Conservation (phyloP, 768 basidiomycete genomes). For the Panellus pusillus region DNA sequence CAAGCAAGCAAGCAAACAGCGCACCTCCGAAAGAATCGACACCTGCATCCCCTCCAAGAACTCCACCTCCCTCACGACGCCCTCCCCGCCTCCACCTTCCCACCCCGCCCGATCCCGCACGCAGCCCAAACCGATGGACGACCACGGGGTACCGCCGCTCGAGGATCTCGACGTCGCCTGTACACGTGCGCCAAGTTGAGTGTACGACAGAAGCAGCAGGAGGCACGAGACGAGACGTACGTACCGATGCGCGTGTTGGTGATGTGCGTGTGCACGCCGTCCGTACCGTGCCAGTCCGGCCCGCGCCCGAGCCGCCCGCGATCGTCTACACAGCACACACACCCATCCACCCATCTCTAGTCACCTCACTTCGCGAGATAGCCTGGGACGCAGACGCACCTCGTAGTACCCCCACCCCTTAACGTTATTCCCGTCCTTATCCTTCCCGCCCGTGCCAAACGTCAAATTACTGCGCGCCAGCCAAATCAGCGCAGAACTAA, state of each 20-base stretch:
- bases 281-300: conserved; percentile 95
- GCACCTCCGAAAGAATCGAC: conserved; percentile 83
- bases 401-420: conserved; percentile 93
- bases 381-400: too few species aligned
- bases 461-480: conserved; percentile 67
- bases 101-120: conserved; percentile 65
- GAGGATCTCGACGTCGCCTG: conserved; percentile 84
- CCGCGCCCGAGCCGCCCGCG: conserved; percentile 91
- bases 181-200: too few species aligned
- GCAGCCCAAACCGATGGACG: conserved; percentile 78
- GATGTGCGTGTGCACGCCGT: conserved; percentile 91
- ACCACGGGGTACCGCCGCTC: conserved; percentile 94
- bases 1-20: too few species aligned
- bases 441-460: conserved; percentile 87
- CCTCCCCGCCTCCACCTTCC: conserved; percentile 84
- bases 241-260: conserved; percentile 87
- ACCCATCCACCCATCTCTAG: conserved; percentile 3
- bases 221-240: too few species aligned
- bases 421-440: conserved; percentile 68
- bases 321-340: conserved; percentile 62
- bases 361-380: too few species aligned
- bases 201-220: too few species aligned
- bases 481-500: too few species aligned
- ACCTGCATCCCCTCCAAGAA: conserved; percentile 81
- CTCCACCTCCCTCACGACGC: conserved; percentile 82